These are phyloP conservation scores for Penicillium hesseltinei DNA, from an alignment of 2,329 filamentous ascomycete genomes.

Conservation along the genomic window DNA sequence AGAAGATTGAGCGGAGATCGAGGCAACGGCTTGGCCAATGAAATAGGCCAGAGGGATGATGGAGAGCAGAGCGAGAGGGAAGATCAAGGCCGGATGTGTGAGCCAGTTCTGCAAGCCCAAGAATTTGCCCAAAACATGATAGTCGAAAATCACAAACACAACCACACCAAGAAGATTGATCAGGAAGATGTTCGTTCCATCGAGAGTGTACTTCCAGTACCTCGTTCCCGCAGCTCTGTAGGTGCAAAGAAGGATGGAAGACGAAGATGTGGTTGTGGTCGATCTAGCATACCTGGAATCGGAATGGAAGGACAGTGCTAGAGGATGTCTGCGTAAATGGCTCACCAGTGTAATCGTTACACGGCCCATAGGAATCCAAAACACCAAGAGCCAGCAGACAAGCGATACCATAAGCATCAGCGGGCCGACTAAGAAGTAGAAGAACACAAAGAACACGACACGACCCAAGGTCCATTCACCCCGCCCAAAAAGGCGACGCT, in stretches of 20 bases:
- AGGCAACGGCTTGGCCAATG: constrained; percentile 96
- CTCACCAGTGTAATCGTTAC: constrained; percentile 85
- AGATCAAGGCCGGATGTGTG: constrained; percentile 82
- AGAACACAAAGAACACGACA: constrained; percentile 93
- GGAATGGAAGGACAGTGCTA: constrained; percentile 90
- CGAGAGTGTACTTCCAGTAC: constrained; percentile 99
- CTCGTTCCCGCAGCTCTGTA: constrained; percentile 91
- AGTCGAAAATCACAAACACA: constrained; percentile 92
- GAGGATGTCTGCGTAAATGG: constrained; percentile 86
- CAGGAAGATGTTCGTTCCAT: constrained; percentile 97
- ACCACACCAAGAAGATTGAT: constrained; percentile 95
- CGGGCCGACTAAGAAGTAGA: constrained; percentile 88
- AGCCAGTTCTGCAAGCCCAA: constrained; percentile 70
- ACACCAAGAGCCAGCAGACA: constrained; percentile 94
- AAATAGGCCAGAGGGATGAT: constrained; percentile 98
- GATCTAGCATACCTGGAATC: constrained; percentile 73
- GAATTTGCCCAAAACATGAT: constrained; percentile 69
- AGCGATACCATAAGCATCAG: constrained; percentile 79
- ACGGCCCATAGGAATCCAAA: constrained; percentile 98
- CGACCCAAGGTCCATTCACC: constrained; percentile 94
- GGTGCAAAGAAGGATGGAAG: constrained; percentile 89
- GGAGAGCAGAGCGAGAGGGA: constrained; percentile 77
- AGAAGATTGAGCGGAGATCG: constrained; percentile 95
- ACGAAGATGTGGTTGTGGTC: constrained; percentile 68
- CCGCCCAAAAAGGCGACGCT: constrained; percentile 87